phyloP scores from a whole-genome alignment of 805 yeast species.

The Metschnikowia shivogae region DNA sequence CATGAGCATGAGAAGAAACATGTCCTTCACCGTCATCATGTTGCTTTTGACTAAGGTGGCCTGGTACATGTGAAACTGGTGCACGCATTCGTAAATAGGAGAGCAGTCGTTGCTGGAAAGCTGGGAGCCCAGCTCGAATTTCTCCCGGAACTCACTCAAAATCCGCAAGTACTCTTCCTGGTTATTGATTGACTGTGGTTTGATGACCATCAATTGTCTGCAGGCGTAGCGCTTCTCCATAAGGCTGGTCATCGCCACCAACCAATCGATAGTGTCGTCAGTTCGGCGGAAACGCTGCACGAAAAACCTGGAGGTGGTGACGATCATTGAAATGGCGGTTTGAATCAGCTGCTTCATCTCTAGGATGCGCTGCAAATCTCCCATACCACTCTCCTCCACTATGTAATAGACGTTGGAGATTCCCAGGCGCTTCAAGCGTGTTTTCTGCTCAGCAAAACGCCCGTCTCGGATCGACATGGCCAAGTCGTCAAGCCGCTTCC shows the following conservation, averaged over 20 bases:
- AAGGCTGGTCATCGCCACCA: slow-evolving; percentile 45
- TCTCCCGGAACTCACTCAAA: slow-evolving; percentile 39
- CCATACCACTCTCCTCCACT: slow-evolving; percentile 65
- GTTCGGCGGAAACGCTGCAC: slow-evolving; percentile 64
- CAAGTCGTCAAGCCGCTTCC: slow-evolving; percentile 86
- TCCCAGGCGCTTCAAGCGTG: slow-evolving; percentile 66
- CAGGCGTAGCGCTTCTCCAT: slow-evolving; percentile 37
- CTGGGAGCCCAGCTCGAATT: slow-evolving; percentile 33
- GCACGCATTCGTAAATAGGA: slow-evolving; percentile 33
- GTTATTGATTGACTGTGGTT: slow-evolving; percentile 45
- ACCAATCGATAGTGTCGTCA: slow-evolving; percentile 68
- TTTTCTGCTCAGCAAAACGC: slow-evolving; percentile 82
- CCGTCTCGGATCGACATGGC: slow-evolving; percentile 82
- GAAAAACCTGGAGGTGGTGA: slow-evolving; percentile 63
- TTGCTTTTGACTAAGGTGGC: slow-evolving; percentile 65
- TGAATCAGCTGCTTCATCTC: slow-evolving; percentile 62
- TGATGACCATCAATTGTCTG: slow-evolving; percentile 45
- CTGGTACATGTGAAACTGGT: slow-evolving; percentile 46
- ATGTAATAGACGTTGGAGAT: slow-evolving; percentile 66
- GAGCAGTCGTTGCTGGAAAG: too few species aligned
- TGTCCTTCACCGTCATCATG: slow-evolving; percentile 67
- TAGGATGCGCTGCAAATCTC: slow-evolving; percentile 30
- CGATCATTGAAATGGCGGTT: slow-evolving; percentile 69
- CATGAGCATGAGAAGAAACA: slow-evolving; percentile 73
- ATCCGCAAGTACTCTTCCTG: slow-evolving; percentile 48